Base-by-base conservation (phyloP, 345 rosid genomes). In the Cochlearia excelsa region DNA sequence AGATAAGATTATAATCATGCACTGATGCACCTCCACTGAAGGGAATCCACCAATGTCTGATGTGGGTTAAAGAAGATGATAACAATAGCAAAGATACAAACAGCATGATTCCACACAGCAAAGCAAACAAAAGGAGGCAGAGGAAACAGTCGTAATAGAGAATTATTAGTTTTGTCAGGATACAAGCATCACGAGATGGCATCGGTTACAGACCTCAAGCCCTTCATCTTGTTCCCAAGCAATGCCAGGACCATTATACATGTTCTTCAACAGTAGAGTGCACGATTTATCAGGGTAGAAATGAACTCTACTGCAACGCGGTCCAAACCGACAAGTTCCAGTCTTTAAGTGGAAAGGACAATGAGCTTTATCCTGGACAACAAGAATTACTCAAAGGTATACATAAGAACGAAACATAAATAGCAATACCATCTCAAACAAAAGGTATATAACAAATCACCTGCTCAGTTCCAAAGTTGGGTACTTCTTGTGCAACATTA, bases 191-290 rank as follows among this genome's bases (percentile, higher is more conserved):
- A 75, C 59, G 58, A 76, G 82, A 81, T 77, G 82, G 71, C 82
- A 81, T 73, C 85, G 67, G 58, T 79, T 79, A 88, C 98, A 82
- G 89, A 92, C 98, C 98, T 93, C 99, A 59, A 93, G 97, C 81
- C 91, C 95, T 82, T 93, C 99, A 77, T 89, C 99, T 58, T 89
- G 99, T 71, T 89, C 97, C 91, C 88, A 87, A 26, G 89, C 81
- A 80, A 83, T 83, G 76, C 97, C 97, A 61, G 91, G 97, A 72
- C 95, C 95, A 77, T 74, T 85, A 65, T 86, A 93, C 95, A 93
- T 93, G 78, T 86, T 93, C 82, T 69, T 93, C 69, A 93, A 77
- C n/a, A 93, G 87, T 49, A 93, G 54, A 9, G 97, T 89, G 83
- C 86, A 83, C 0, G 97, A 82, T 69, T 79, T 83, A 79, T 80